Evolutionary conservation across 345 rosid species (phyloP).

Genomic region (Trapa incisa): DNA sequence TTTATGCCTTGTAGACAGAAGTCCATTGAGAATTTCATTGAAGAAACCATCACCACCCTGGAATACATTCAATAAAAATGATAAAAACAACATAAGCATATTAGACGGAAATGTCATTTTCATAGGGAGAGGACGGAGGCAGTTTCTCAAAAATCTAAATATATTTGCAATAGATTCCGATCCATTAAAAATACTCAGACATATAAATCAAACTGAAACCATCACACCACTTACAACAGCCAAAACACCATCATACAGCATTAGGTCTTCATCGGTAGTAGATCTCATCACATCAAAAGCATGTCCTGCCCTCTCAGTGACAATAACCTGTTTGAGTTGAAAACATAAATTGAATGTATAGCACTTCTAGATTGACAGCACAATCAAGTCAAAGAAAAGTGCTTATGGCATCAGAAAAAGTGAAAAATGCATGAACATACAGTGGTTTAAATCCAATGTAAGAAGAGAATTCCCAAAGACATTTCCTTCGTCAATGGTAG

Average conservation of each 20-base stretch:
- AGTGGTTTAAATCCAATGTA: neutral
- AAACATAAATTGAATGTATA: constrained; percentile 2
- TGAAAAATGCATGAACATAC: neutral
- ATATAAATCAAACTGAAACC: neutral
- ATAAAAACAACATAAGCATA: neutral
- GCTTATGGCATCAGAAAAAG: neutral
- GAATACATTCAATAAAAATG: constrained; percentile 5
- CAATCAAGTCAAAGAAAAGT: neutral
- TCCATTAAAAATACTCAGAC: neutral
- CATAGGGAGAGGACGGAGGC: neutral
- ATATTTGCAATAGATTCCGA: neutral
- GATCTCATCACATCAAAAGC: constrained; percentile 71
- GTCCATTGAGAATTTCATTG: constrained; percentile 80
- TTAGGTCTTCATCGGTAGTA: constrained; percentile 44
- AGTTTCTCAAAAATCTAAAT: neutral
- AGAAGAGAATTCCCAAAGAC: neutral
- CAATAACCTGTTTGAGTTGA: constrained; percentile 44
- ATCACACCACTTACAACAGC: constrained; percentile 54
- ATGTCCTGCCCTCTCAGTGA: constrained; percentile 75
- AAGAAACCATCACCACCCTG: constrained; percentile 99
- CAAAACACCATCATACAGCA: constrained; percentile 63
- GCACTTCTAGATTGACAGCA: neutral
- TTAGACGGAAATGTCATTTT: neutral
- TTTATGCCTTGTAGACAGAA: constrained; percentile 65
- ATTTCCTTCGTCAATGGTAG: neutral